phyloP scores from a whole-genome alignment of 257 asterid species.

The Rauvolfia tetraphylla region DNA sequence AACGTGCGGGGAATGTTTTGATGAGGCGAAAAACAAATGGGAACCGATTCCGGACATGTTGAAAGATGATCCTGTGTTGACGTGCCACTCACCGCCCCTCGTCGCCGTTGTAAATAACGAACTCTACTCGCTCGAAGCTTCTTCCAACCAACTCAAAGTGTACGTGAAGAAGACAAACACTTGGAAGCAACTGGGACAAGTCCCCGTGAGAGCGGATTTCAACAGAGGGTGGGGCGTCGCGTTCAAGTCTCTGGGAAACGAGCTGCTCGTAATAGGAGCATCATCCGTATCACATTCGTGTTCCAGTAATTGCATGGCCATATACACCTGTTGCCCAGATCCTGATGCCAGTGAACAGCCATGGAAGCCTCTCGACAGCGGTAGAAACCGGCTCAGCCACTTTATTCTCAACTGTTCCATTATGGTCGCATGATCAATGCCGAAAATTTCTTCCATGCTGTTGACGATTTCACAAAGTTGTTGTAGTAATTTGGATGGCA shows the following conservation, averaged over 20 bases:
- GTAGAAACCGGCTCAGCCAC: conserved; percentile 55
- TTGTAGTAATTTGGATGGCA: too few relatives aligned
- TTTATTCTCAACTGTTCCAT: conserved; percentile 67
- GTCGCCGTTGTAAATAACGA: conserved; percentile 67
- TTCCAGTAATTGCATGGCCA: conserved; percentile 46
- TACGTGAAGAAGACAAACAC: conserved; percentile 55
- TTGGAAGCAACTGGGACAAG: conserved; percentile 65
- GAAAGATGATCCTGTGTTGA: conserved; percentile 56
- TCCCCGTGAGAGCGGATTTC: conserved; percentile 65
- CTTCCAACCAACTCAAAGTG: conserved; percentile 62
- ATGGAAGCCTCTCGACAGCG: conserved; percentile 55
- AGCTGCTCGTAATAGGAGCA: conserved; percentile 66
- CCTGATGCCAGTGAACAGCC: conserved; percentile 34
- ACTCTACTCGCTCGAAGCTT: conserved; percentile 62
- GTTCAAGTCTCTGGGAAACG: conserved; percentile 63
- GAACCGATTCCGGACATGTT: conserved; percentile 64
- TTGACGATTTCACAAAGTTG: too few relatives aligned
- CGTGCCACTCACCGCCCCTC: conserved; percentile 70
- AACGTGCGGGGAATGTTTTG: conserved; percentile 68
- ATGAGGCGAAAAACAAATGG: conserved; percentile 51
- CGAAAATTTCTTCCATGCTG: too few relatives aligned
- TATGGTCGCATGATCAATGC: conserved; percentile 53
- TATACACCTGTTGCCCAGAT: conserved; percentile 61
- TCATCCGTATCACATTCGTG: conserved; percentile 21
- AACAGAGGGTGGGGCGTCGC: conserved; percentile 83